Evolutionary conservation across 768 basidiomycete species (phyloP).

Genomic region (Calocera viscosa): DNA sequence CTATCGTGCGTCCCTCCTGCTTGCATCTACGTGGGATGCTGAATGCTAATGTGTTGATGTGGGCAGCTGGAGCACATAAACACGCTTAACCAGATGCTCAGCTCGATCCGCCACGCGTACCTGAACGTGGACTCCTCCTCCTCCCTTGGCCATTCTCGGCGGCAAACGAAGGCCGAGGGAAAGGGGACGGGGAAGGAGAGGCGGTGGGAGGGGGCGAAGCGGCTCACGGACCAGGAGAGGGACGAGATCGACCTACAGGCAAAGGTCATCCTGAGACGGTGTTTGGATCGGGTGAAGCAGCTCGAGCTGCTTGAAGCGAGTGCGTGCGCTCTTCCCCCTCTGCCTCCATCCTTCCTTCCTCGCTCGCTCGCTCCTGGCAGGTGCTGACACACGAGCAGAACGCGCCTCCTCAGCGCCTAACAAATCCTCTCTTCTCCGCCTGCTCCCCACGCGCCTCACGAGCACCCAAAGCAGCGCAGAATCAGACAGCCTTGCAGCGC

Average conservation of each 20-base stretch:
- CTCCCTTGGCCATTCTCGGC: conserved; percentile 40
- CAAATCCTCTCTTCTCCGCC: conserved; percentile 41
- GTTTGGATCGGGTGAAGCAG: conserved; percentile 73
- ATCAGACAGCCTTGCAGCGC: conserved; percentile 70
- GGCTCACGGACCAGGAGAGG: conserved; percentile 78
- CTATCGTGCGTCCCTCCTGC: conserved; percentile 41
- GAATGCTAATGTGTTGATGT: background rate
- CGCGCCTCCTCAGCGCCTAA: conserved; percentile 51
- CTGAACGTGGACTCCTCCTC: conserved; percentile 53
- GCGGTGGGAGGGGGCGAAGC: conserved; percentile 50
- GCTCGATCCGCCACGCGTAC: conserved; percentile 72
- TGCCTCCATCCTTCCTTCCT: conserved; percentile 12
- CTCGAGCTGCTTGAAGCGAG: conserved; percentile 84
- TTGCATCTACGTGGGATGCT: conserved; percentile 4
- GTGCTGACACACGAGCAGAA: conserved; percentile 47
- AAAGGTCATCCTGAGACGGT: conserved; percentile 69
- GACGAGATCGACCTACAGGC: conserved; percentile 94
- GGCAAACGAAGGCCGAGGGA: too few species aligned
- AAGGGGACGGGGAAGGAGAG: conserved; percentile 41
- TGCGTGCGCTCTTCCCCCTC: conserved; percentile 33
- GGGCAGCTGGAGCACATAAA: conserved; percentile 58
- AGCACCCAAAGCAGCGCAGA: conserved; percentile 43
- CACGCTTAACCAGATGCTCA: conserved; percentile 58
- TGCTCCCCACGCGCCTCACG: conserved; percentile 59
- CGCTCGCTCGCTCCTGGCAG: conserved; percentile 16